Base-by-base conservation (phyloP, 2,329 filamentous ascomycete species). In the Fusarium sambucinum region DNA sequence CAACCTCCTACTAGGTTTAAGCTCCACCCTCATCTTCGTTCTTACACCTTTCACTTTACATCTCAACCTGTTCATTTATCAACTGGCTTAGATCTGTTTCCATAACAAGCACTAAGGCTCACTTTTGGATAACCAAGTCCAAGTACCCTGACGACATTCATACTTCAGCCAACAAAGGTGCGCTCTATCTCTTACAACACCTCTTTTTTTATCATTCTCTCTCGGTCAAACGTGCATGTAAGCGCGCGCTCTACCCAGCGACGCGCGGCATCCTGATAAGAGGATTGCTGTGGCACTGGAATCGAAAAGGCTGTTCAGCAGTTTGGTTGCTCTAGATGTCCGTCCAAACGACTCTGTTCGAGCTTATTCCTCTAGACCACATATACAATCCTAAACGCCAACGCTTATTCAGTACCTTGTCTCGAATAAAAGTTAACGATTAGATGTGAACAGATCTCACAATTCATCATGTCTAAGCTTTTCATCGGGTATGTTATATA, bases 401-500 rank as follows among this genome's bases (percentile, higher is more conserved):
- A 61, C 46, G 17, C 40, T 30, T 29, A 35, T 46, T 21, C 29
- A 23, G 47, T 42, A 33, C 19, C 27, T 19, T 48, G 21, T 35
- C 30, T 21, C 46, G 35, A 23, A 60, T 41, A 42, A 27, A 37
- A 59, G 47, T 60, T 73, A 51, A 74, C 27, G 45, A 40, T 55
- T 54, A 42, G 60, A 59, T 32, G 47, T 7, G 44, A 51, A 52
- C 40, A 71, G 52, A 60, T 42, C 57, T 64, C 66, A 47, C 59
- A 45, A 71, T 69, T 73, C 72, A 79, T 76, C 80, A 97, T 97
- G 94, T 90, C 94, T 63, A 97, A 97, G 82, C 88, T 97, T 75
- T 97, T 97, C 80, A 70, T 69, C 29, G 66, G 66, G 66, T 69
- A 63, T 27, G 66, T 69, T 13, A 27, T 38, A 52, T 40, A 6